These are phyloP conservation scores for Talaromyces atroroseus DNA, from an alignment of 2,329 filamentous ascomycete species.

Conservation along the genomic window DNA sequence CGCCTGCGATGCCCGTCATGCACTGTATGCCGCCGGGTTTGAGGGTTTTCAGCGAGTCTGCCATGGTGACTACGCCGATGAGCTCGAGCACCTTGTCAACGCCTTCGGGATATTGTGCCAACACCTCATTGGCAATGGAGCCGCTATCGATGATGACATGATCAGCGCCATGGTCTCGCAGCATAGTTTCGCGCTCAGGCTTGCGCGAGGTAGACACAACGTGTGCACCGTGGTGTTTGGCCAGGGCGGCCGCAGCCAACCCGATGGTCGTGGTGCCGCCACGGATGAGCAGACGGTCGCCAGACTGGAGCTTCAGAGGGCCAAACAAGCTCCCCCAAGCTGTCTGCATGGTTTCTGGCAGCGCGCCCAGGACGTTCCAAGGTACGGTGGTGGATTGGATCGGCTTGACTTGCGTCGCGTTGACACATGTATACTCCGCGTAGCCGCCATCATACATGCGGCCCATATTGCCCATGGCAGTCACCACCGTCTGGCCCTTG, in stretches of 20 bases:
- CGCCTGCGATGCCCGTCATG: too few relatives aligned
- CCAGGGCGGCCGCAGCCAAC: constrained; percentile 42
- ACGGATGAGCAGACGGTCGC: constrained; percentile 42
- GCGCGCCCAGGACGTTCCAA: constrained; percentile 43
- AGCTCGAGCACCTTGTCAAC: too few relatives aligned
- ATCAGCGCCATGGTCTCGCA: too few relatives aligned
- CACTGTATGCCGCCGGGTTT: too few relatives aligned
- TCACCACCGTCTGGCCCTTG: constrained; percentile 39
- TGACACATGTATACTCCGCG: constrained; percentile 45
- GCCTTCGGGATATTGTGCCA: too few relatives aligned
- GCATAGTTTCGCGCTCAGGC: constrained; percentile 26
- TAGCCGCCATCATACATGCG: constrained; percentile 45
- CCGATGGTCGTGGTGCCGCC: constrained; percentile 47
- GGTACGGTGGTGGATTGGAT: constrained; percentile 27
- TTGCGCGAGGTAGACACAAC: constrained; percentile 40
- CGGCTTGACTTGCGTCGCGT: constrained; percentile 34
- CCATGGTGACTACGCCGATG: too few relatives aligned
- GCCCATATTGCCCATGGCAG: constrained; percentile 47
- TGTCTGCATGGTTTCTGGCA: constrained; percentile 50
- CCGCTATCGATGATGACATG: too few relatives aligned
- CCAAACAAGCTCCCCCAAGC: constrained; percentile 41
- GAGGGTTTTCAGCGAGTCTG: too few relatives aligned
- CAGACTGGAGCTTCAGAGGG: constrained; percentile 32
- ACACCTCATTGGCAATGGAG: too few relatives aligned
- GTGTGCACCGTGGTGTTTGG: constrained; percentile 34